Conservation (phyloP, 495 filamentous ascomycete genomes). For the Aspergillus kassunensis region DNA sequence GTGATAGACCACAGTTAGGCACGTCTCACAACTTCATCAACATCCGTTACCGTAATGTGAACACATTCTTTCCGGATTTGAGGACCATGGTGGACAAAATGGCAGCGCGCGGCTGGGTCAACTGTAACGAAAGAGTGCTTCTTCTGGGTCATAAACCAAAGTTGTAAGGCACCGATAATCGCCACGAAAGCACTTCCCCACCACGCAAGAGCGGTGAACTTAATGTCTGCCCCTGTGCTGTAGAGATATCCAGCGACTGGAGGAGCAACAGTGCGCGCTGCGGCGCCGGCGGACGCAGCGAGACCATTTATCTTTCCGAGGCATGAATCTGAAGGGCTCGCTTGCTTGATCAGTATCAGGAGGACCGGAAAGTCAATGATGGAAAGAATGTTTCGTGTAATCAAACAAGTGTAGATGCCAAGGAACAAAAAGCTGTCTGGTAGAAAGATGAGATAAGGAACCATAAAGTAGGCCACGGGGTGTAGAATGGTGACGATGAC, state of each 20-base stretch:
- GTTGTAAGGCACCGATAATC: slow-evolving; percentile 61
- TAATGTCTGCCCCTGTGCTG: slow-evolving; percentile 58
- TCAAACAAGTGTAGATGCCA: slow-evolving; percentile 69
- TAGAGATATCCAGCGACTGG: slow-evolving; percentile 75
- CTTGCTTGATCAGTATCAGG: slow-evolving; percentile 80
- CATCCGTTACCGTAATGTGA: slow-evolving; percentile 36
- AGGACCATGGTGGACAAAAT: slow-evolving; percentile 22
- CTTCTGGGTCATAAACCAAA: slow-evolving; percentile 58
- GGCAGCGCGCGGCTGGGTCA: slow-evolving; percentile 28
- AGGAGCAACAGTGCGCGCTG: slow-evolving; percentile 70
- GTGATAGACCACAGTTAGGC: neutral
- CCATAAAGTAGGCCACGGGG: slow-evolving; percentile 70
- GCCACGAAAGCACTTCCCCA: slow-evolving; percentile 71
- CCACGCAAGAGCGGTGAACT: slow-evolving; percentile 75
- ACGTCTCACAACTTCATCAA: slow-evolving; percentile 9
- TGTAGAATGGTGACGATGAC: slow-evolving; percentile 69
- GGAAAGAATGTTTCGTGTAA: slow-evolving; percentile 68
- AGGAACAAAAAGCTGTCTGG: slow-evolving; percentile 54
- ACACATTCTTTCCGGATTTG: slow-evolving; percentile 29
- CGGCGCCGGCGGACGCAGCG: slow-evolving; percentile 73
- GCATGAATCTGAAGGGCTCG: slow-evolving; percentile 60
- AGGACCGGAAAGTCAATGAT: slow-evolving; percentile 77
- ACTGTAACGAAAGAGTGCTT: slow-evolving; percentile 38
- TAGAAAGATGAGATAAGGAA: slow-evolving; percentile 64
- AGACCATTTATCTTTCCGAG: slow-evolving; percentile 80